phyloP scores from a whole-genome alignment of 2,329 filamentous ascomycete species.

The Falciphora oryzae region DNA sequence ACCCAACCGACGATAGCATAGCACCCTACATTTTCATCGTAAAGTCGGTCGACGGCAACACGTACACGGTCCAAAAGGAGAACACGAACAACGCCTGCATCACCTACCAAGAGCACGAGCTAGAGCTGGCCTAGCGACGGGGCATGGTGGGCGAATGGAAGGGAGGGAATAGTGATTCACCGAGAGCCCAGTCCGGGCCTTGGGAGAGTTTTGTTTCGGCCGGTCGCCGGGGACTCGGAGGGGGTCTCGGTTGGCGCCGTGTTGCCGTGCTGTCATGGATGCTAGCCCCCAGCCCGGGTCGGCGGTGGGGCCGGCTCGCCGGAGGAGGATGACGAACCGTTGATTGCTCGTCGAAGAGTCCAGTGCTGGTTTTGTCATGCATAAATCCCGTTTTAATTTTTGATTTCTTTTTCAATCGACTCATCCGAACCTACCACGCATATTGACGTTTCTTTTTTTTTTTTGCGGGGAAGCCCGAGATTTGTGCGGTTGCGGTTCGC shows the following conservation, averaged over 20 bases:
- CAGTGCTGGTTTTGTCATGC: not conserved
- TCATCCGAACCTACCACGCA: too few species aligned
- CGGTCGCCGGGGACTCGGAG: too few species aligned
- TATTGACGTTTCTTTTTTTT: not conserved
- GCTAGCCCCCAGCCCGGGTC: too few species aligned
- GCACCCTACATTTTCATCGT: not conserved
- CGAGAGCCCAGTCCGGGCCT: not conserved
- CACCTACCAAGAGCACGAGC: not conserved
- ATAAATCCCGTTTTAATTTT: not conserved
- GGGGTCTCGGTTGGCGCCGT: too few species aligned
- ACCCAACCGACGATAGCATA: not conserved
- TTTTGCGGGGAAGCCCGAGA: not conserved
- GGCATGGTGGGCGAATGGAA: too few species aligned
- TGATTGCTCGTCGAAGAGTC: not conserved
- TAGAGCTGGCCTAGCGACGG: not conserved
- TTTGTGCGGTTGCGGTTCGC: not conserved
- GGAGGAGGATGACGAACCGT: not conserved
- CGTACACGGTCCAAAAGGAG: constrained; percentile 1
- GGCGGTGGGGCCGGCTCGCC: too few species aligned
- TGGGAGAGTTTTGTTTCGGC: not conserved
- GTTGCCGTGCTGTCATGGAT: too few species aligned
- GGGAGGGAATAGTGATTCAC: too few species aligned
- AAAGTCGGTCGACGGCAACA: not conserved
- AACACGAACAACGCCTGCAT: not conserved
- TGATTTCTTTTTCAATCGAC: not conserved